These are phyloP conservation scores for Aspergillus sp. DNA, from an alignment of 2,329 filamentous ascomycete species.

Conservation along the genomic window DNA sequence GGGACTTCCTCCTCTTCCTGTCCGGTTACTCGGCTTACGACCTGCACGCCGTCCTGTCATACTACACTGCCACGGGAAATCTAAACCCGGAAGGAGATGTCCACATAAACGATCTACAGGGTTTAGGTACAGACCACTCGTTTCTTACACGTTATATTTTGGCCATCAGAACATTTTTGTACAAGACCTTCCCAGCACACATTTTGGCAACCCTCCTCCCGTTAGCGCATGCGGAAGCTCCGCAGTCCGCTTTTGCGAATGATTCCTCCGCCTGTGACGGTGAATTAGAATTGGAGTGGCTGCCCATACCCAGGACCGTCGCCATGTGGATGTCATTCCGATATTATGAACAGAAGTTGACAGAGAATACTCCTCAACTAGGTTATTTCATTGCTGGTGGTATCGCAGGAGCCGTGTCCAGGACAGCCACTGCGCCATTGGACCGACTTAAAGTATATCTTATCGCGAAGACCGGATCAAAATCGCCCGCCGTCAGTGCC, in stretches of 20 bases:
- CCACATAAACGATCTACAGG: constrained; percentile 86
- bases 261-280: constrained; percentile 31
- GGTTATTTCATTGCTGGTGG: constrained; percentile 98
- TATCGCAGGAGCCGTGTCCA: constrained; percentile 88
- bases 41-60: constrained; percentile 80
- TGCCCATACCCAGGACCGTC: constrained; percentile 41
- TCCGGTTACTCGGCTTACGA: constrained; percentile 60
- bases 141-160: constrained; percentile 40
- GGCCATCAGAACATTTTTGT: constrained; percentile 35
- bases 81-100: constrained; percentile 94
- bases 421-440: constrained; percentile 91
- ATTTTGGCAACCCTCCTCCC: constrained; percentile 32
- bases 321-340: constrained; percentile 45
- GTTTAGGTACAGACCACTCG: constrained; percentile 72
- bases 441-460: constrained; percentile 97
- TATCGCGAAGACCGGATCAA: constrained; percentile 78
- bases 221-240: constrained; percentile 34
- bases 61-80: constrained; percentile 85
- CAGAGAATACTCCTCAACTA: constrained; percentile 52
- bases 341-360: constrained; percentile 48
- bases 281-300: constrained; percentile 43
- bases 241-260: constrained; percentile 28
- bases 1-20: constrained; percentile 92
- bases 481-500: constrained; percentile 60
- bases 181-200: constrained; percentile 35